Base-by-base conservation (phyloP, 139 green algal species). In the Gonium pectorale region DNA sequence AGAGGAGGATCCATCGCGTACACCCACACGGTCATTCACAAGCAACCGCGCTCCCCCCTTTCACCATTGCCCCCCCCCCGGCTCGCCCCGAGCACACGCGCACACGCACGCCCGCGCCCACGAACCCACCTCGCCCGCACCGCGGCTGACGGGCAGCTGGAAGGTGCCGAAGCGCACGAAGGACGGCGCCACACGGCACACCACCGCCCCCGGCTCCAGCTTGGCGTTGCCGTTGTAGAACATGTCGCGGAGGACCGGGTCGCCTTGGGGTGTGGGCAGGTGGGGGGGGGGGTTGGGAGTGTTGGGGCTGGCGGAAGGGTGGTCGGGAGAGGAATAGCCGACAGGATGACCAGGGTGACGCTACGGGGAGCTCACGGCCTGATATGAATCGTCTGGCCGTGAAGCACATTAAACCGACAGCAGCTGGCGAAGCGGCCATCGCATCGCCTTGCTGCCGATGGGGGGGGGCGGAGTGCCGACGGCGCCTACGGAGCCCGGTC, bases 91-190 rank as follows among this genome's bases (percentile, higher is more conserved):
- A 26, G 49, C 49, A 26, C 17, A 56, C 17, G 17, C 17, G 49
- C n/a, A n/a, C n/a, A n/a, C 62, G n/a, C n/a, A 69, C 9, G 6
- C 62, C n/a, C 62, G n/a, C 62, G 7, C 62, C 31, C 62, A 40
- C 44, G 5, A 43, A 15, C 54, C 27, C 33, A 82, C 33, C 80
- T 97, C 67, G 7, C 86, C 83, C 24, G 51, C 83, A 0, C 89
- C 92, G 29, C 89, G 68, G 22, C 80, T 91, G 17, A 91, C 94
- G 0, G 94, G 97, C 64, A 99, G 86, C 88, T 99, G 92, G 91
- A 99, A 99, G 79, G 93, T 95, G 27, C 97, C 97, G 81, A 99
- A 99, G 35, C 97, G 89, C 41, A 99, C 88, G 68, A 98, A 99
- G 54, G 83, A 94, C 0, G 91, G 93, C 7, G 95, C 89, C 49